Base-by-base conservation (phyloP, 352 stramenopile species). In the Pilasporangium apinafurcum region DNA sequence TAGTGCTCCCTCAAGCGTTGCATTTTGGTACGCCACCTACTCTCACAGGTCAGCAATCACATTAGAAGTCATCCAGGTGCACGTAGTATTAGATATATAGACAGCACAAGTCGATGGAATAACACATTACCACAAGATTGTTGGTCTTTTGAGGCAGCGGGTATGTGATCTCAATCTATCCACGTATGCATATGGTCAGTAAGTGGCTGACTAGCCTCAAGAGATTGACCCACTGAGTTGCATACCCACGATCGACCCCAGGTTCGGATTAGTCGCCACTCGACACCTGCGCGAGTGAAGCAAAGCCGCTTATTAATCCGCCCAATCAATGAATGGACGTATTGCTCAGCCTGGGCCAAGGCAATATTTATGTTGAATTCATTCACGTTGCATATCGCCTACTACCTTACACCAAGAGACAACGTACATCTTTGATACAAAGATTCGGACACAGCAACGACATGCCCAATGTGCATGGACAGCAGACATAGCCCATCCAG, bases 341-440 rank as follows among this genome's bases (percentile, higher is more conserved):
- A 89, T 35, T 83, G 69, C 48, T 86, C 74, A 5, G 74, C 77
- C 77, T 89, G 40, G 12, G n/a, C n/a, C n/a, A n/a, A n/a, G n/a
- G n/a, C n/a, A n/a, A 16, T 13, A 28, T 18, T 8, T 8, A 37
- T 6, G 22, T 52, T 13, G 17, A 14, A 13, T 20, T 17, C 29
- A 32, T 32, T n/a, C n/a, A n/a, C n/a, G n/a, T n/a, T n/a, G n/a
- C n/a, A n/a, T n/a, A n/a, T n/a, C n/a, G n/a, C n/a, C n/a, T n/a
- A n/a, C n/a, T n/a, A n/a, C n/a, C n/a, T n/a, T n/a, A n/a, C n/a
- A n/a, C 30, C 16, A 22, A 10, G 26, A 50, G 21, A 27, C 4
- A 48, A 62, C 66, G 51, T 52, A 89, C 77, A 44, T 89, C 77
- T 51, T 62, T 67, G 36, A 89, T 86, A 47, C 73, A 89, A 22